Evolutionary conservation across 371 early-diverging fungal genomes (phyloP), one percentile per base, ranked within the genome.

Genomic region (Choanephora cucurbitarum): DNA sequence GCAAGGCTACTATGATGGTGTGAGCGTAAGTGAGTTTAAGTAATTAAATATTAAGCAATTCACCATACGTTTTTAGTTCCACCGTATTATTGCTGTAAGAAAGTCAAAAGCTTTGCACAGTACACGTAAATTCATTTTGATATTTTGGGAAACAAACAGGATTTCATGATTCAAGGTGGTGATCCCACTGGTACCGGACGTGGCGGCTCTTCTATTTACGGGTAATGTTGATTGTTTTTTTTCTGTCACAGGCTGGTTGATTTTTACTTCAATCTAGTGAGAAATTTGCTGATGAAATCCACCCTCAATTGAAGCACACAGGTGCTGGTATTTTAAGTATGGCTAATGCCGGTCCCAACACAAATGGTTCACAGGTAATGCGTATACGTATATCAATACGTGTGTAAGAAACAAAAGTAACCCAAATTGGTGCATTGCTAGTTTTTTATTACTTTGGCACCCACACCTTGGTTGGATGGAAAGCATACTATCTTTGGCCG

Each of bases 331-430:
- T 90, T 57, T 64, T 88, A 13, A 84, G 85, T 62, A 94, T 94
- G 95, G 95, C 95, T 19, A 94, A 94, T 70, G 57, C 85, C 41
- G 95, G 95, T 8, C 84, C 85, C 44, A 85, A 92, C 59, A 90
- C 92, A 6, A 94, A 94, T 62, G 91, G 92, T 44, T 89, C 93
- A 67, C 87, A 87, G 66, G 86, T 81, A 73, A 28, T 28, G 28
- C 7, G 28, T 28, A n/a, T n/a, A n/a, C n/a, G n/a, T n/a, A n/a
- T n/a, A n/a, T 62, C 62, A 15, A 8, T n/a, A 15, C 45, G 17
- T 5, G 44, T 23, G 2, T 23, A 40, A 43, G 33, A 21, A 22
- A 31, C 4, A 28, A 5, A 39, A 5, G 3, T 39, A 39, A 37
- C n/a, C 31, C 33, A 48, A 28, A 32, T 28, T 28, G n/a, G n/a